Base-by-base conservation (phyloP, 2,329 filamentous ascomycete genomes). In the Arthroderma sp. region DNA sequence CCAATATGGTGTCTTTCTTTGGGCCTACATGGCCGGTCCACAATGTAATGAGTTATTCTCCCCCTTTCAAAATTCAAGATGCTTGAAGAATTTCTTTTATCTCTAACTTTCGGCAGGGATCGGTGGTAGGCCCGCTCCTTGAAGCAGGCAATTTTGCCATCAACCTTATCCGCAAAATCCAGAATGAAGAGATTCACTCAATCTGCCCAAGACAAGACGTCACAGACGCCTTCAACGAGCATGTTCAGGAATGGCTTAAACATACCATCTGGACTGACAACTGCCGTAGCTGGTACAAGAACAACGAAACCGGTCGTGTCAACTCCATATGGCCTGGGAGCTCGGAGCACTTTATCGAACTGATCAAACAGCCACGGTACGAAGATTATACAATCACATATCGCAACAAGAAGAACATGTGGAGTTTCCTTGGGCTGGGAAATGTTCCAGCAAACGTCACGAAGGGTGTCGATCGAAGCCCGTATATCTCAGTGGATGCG, bases 321-420 rank as follows among this genome's bases (percentile, higher is more conserved):
- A 70, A 66, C 65, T 74, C 76, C 2, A 67, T 80, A 1, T 80
- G 74, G 73, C 77, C 78, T 0, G 79, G 78, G 2, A 74, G 71
- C 2, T 76, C 73, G 0, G 70, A 80, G 43, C 77, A 80, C 56
- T 80, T 79, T 59, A 67, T 71, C 35, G 69, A 76, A 57, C 62
- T 70, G 1, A 73, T 76, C 58, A 66, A 70, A 44, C 61, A 66
- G 5, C 72, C 72, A 2, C 67, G 74, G 25, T 76, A 68, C 57
- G 74, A 76, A 64, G 74, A 77, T 60, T 76, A 73, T 61, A 70
- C 73, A n/a, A 73, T 74, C 58, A 59, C 51, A 2, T 60, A 61
- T 39, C 6, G 35, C 44, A 61, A 59, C 33, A 63, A 60, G 56
- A 63, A 62, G 61, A 64, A 67, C 28, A 59, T 54, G 58, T 71